Base-by-base conservation (phyloP, 306 rosid genomes). In the Carpinus fangiana region DNA sequence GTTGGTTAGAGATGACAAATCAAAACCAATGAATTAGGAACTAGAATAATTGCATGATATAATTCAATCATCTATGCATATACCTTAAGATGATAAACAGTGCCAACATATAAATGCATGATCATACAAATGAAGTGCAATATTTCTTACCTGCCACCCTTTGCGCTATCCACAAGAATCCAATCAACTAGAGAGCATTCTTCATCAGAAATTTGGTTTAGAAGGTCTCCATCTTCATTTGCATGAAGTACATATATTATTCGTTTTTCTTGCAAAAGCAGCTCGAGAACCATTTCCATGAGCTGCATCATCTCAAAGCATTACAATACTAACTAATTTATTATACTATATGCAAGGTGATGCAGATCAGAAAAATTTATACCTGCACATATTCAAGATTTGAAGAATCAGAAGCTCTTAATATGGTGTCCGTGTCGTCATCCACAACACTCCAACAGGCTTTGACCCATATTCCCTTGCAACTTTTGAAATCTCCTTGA, bases 371-470 rank as follows among this genome's bases (percentile, higher is more conserved):
- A 61, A 66, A 41, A 56, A 77, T 69, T 20, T 36, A 18, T 84
- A 89, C 98, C 97, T 95, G 99, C 75, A 93, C 87, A 77, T 88
- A 73, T 80, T 95, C 97, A 89, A 95, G 92, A 76, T 89, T 81
- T 11, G 94, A 73, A 70, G 88, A 88, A 75, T 90, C 87, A 54
- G 94, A 86, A 36, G 87, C 93, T 79, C 89, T 88, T 76, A 78
- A 81, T 78, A 95, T 91, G 54, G 97, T 93, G 59, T 92, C 89
- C 1, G 82, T 78, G 77, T 90, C 90, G 74, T 95, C 98, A 70
- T 95, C 92, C 34, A 93, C 99, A 83, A 95, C 73, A 93, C 99
- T 47, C 99, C 98, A 66, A 95, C 99, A 12, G 99, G 98, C 75
- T 82, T 76, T 69, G 98, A 94, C 72, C 93, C 98, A 66, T 82